Base-by-base conservation (phyloP, 495 filamentous ascomycete species). In the Penicillium subrubescens region DNA sequence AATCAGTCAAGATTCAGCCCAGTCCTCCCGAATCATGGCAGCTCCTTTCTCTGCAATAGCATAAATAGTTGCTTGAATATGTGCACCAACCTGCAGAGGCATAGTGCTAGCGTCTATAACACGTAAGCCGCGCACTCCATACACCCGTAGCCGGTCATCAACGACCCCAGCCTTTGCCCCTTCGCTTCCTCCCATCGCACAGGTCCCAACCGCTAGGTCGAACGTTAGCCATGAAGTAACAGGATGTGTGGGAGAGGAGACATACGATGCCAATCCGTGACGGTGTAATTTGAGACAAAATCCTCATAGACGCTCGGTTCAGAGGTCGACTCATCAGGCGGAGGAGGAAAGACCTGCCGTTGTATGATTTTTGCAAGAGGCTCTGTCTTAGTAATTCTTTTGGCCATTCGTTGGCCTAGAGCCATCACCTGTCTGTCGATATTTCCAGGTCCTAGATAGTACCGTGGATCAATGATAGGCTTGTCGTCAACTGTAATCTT, bases 81-180 rank as follows among this genome's bases (percentile, higher is more conserved):
- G 82, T 11, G 79, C 79, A 46, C 80, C 75, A 25, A 86, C 72
- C 57, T 83, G 78, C 31, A 83, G 53, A 5, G 86, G 84, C 69
- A 82, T 83, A 34, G 88, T 69, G 44, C 83, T 78, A 4, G 86
- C 84, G 62, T 85, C 86, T 10, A 86, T 80, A 0, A 90, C 83
- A 14, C 85, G 73, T 31, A 87, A 60, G 0, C 78, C 75, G 34
- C 72, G 67, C 5, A 83, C 77, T 0, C 81, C 81, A 62, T 87
- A 78, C 1, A 87, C 83, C 34, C 72, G 70, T 55, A 86, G 63
- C 19, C 69, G 63, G 0, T 73, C 67, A 70, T 85, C 82, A 0
- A 87, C 81, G 5, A 87, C 85, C 0, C 82, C 84, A 0, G 63
- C 71, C 2, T 73, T 46, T 7, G 61, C 58, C 0, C 66, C 72